Base-by-base conservation (phyloP, 805 yeast genomes). In the Myxozyma udenii region DNA sequence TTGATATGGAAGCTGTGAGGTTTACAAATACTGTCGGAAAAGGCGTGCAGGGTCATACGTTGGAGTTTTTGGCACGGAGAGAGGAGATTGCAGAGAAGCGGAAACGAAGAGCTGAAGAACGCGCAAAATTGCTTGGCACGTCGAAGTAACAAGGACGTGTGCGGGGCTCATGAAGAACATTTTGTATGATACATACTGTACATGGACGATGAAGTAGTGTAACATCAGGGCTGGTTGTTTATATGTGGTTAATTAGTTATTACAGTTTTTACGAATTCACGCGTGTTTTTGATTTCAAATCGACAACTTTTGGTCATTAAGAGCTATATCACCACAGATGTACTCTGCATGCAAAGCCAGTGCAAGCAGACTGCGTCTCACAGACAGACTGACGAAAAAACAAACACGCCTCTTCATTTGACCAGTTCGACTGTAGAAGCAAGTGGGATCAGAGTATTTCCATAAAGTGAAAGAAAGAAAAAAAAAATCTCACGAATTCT, bases 11-110 rank as follows among this genome's bases (percentile, higher is more conserved):
- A 14, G 37, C 26, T 14, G 33, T 46, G 21, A 44, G 28, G 32
- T n/a, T 38, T 19, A 40, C 47, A 4, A 36, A 37, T 35, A 22
- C 16, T 5, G 19, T 32, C 16, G 53, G 49, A n/a, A 48, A 44
- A 23, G 58, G 54, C 7, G 24, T 55, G 21, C n/a, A 39, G 24
- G 60, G 58, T 3, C 57, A 55, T 26, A 30, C 51, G 4, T 16
- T 55, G 9, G 58, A 55, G 50, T 55, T 48, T 42, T 36, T 55
- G 32, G 50, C 60, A 6, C 35, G 44, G 28, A 37, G 53, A 28
- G 40, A 44, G 18, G 43, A 43, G 30, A 35, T 55, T 21, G 40
- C 45, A 6, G 58, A 53, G 36, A 53, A 48, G 41, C 44, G 60
- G 12, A 48, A 52, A 33, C 51, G 37, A n/a, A 28, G 60, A 24